Evolutionary conservation across 495 filamentous ascomycete genomes (phyloP).

Genomic region (Hypoxylon fragiforme): DNA sequence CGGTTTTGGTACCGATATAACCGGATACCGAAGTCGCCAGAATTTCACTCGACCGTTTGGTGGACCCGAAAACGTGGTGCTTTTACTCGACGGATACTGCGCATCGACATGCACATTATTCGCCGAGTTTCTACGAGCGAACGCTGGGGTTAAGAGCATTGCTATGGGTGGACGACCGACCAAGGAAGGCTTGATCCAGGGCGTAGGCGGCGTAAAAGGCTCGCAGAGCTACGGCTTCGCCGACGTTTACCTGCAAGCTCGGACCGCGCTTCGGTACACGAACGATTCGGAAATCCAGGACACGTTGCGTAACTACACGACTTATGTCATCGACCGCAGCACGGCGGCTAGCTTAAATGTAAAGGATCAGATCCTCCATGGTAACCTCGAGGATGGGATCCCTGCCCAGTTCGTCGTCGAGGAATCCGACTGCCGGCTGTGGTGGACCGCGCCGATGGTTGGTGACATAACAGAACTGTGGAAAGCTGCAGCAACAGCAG

Average conservation of each 20-base stretch:
- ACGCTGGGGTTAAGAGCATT: constrained; percentile 61
- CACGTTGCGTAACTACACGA: constrained; percentile 55
- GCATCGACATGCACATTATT: constrained; percentile 67
- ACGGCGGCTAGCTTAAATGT: constrained; percentile 41
- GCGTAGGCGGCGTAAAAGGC: constrained; percentile 63
- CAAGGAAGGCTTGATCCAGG: constrained; percentile 61
- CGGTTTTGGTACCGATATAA: constrained; percentile 46
- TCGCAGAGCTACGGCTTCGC: constrained; percentile 38
- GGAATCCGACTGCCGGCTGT: constrained; percentile 59
- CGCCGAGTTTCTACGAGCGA: constrained; percentile 56
- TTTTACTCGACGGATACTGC: constrained; percentile 65
- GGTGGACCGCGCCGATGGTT: constrained; percentile 55
- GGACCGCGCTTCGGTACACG: constrained; percentile 37
- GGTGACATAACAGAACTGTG: constrained; percentile 52
- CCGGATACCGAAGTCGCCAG: constrained; percentile 44
- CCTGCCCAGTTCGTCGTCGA: constrained; percentile 58
- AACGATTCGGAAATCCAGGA: constrained; percentile 41
- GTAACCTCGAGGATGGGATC: constrained; percentile 39
- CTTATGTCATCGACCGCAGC: constrained; percentile 41
- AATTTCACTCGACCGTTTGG: constrained; percentile 51
- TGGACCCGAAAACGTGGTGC: constrained; percentile 45
- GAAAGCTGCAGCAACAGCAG: constrained; percentile 47
- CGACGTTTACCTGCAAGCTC: constrained; percentile 38
- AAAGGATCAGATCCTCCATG: constrained; percentile 44
- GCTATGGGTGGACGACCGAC: constrained; percentile 62